phyloP scores from a whole-genome alignment of 805 yeast species.

The Ogataea parapolymorpha region DNA sequence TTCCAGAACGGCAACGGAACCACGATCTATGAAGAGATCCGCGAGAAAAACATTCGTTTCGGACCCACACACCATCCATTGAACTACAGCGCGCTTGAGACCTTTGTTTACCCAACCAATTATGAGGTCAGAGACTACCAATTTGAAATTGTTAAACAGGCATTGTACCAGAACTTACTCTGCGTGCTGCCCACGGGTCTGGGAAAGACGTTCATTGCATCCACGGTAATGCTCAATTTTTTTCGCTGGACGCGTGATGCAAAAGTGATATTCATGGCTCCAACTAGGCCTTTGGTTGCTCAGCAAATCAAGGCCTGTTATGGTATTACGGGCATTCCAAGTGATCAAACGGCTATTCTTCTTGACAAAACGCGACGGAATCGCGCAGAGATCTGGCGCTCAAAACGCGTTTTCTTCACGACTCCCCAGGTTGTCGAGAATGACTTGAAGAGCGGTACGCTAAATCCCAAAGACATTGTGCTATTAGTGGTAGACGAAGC shows the following conservation, averaged over 20 bases:
- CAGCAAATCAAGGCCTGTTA: constrained; percentile 95
- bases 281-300: constrained; percentile 92
- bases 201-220: constrained; percentile 95
- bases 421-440: constrained; percentile 97
- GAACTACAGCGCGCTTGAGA: constrained; percentile 35
- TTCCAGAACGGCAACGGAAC: constrained; percentile 14
- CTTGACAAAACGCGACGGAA: constrained; percentile 50
- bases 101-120: constrained; percentile 82
- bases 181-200: constrained; percentile 97
- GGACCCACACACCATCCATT: constrained; percentile 51
- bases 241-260: constrained; percentile 78
- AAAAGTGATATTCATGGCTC: constrained; percentile 92
- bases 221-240: constrained; percentile 88
- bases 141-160: constrained; percentile 67
- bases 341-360: constrained; percentile 73
- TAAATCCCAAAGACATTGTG: constrained; percentile 72
- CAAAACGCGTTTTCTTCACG: constrained; percentile 79
- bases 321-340: constrained; percentile 79
- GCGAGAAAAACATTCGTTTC: constrained; percentile 23
- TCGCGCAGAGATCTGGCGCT: constrained; percentile 74
- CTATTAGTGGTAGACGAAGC: constrained; percentile 93
- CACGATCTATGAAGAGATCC: constrained; percentile 26
- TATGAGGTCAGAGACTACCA: constrained; percentile 86
- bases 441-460: constrained; percentile 70
- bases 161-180: constrained; percentile 68